phyloP scores from a whole-genome alignment of 2,329 filamentous ascomycete species.

The Colletotrichum limetticola region DNA sequence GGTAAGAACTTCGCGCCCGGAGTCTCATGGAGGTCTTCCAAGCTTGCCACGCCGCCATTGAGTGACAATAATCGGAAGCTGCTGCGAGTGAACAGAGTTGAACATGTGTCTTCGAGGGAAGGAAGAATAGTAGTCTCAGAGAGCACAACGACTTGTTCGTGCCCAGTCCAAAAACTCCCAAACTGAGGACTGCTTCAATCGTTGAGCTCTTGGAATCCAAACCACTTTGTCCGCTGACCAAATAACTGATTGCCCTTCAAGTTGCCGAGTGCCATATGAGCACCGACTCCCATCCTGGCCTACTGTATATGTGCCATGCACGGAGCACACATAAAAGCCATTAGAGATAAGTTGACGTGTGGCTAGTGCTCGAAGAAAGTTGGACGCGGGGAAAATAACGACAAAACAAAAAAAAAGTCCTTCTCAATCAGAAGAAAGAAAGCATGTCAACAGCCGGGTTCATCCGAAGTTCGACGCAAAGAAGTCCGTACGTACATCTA shows the following conservation, averaged over 20 bases:
- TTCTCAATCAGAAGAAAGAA: slow-evolving; percentile 9
- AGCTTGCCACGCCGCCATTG: no score
- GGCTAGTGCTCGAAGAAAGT: not conserved
- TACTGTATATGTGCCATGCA: not conserved
- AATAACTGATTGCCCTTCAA: not conserved
- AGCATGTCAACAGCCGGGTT: slow-evolving; percentile 27
- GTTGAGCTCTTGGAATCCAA: not conserved
- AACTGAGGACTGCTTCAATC: no score
- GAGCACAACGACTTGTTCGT: no score
- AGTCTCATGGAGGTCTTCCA: no score
- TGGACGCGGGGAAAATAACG: slow-evolving; percentile 7
- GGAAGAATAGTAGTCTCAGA: no score
- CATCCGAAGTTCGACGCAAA: slow-evolving; percentile 23
- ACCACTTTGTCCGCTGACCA: not conserved
- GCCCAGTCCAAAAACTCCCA: no score
- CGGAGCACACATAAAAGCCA: not conserved
- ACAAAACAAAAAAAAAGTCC: not conserved
- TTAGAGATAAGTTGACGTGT: not conserved
- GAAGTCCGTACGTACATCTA: not conserved
- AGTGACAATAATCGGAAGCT: no score
- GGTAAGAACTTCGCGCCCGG: no score
- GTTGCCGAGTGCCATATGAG: not conserved
- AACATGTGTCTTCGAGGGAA: no score
- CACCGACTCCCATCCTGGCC: not conserved
- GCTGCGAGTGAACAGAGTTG: no score